Base-by-base conservation (phyloP, 2,329 filamentous ascomycete species). In the Emmonsia crescens region DNA sequence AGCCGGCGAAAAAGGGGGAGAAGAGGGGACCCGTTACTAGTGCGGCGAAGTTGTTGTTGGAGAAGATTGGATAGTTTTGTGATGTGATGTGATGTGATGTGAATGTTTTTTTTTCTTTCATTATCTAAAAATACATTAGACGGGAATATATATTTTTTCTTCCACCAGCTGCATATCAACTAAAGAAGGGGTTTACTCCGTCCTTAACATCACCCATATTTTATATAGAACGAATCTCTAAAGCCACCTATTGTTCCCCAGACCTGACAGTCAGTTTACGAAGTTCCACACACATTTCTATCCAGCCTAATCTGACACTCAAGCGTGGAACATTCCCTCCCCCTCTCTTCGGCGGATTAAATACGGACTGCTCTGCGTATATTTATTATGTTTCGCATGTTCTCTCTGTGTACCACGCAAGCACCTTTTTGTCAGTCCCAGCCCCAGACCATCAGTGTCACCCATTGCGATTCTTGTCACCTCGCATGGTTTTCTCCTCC, bases 1-100 rank as follows among this genome's bases (percentile, higher is more conserved):
- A 71, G 75, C 5, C 79, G 81, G 70, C 83, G 83, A 72, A 81
- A 78, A 70, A 76, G 75, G 68, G 75, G 68, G 68, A 64, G 63
- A 76, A 75, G 66, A 64, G 70, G 5, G 69, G 72, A 14, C 74
- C 74, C 44, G 69, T 71, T 57, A 79, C 80, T 67, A 80, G 78
- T 40, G 79, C 79, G 51, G 78, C 76, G 59, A 75, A 78, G 60
- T 71, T 71, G 55, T 74, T 78, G 33, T 74, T 76, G 49, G 74
- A 75, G 38, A 73, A 74, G 64, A 66, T 71, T 54, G 49, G 36
- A 19, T 60, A 60, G 36, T 29, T 55, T 60, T 54, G 14, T 56
- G 36, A 38, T 21, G 14, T 21, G 31, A 21, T 14, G 19, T 51
- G 19, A 16, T 46, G 12, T 16, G 42, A n/a, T 46, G 42, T 9